These are phyloP conservation scores for Backusella psychrophila DNA, from an alignment of 192 early-diverging fungal species.

Conservation along the genomic window DNA sequence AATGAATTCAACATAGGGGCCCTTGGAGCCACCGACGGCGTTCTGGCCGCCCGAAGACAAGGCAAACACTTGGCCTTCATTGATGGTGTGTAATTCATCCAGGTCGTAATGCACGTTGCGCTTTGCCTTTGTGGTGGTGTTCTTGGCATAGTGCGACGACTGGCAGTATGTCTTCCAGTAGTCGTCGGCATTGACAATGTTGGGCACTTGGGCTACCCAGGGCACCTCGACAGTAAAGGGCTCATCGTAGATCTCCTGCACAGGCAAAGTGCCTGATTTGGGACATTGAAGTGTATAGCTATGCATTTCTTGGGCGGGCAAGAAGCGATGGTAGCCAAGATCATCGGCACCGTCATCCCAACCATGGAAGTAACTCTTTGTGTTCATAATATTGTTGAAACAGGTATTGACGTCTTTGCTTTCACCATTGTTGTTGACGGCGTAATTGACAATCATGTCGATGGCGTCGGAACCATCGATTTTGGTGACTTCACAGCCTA, in stretches of 20 bases:
- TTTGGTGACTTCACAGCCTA: conserved; percentile 32
- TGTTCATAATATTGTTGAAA: conserved; percentile 41
- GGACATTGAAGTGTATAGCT: conserved; percentile 31
- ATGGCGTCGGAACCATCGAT: conserved; percentile 31
- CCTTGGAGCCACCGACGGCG: not conserved
- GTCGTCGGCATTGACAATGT: conserved; percentile 18
- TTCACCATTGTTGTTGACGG: conserved; percentile 40
- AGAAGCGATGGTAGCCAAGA: conserved; percentile 39
- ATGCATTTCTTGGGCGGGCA: conserved; percentile 34
- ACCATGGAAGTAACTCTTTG: conserved; percentile 39
- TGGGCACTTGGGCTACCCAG: conserved; percentile 30
- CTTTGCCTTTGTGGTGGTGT: not conserved
- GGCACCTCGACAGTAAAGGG: conserved; percentile 36
- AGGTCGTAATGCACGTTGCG: conserved; percentile 12
- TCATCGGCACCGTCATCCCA: conserved; percentile 42
- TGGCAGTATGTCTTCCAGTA: conserved; percentile 32
- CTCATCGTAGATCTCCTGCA: conserved; percentile 24
- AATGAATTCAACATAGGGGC: conserved; percentile 23
- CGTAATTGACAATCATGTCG: conserved; percentile 38
- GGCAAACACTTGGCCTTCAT: conserved; percentile 28
- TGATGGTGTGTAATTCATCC: conserved; percentile 16
- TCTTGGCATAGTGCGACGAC: conserved; percentile 14
- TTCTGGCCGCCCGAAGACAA: conserved; percentile 7
- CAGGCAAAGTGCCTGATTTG: conserved; percentile 18
- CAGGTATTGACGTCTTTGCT: conserved; percentile 41